These are phyloP conservation scores for Phytophthora syringae DNA, from an alignment of 352 stramenopile species.

Conservation along the genomic window DNA sequence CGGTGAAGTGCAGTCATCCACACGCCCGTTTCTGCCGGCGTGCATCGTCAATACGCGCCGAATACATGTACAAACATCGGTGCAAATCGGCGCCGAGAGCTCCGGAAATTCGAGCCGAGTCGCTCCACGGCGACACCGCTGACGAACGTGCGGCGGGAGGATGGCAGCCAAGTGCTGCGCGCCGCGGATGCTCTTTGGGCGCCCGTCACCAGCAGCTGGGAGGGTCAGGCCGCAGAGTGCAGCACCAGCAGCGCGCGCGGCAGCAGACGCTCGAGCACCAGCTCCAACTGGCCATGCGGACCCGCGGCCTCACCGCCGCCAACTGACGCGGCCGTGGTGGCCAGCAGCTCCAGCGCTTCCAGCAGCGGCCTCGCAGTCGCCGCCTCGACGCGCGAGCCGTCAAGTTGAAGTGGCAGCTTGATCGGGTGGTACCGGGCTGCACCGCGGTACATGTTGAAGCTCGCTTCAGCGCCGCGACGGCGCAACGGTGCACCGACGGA, in stretches of 20 bases:
- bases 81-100: conserved; percentile 21
- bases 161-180: conserved; percentile 25
- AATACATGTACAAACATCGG: no score
- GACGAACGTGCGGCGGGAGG: conserved; percentile 19
- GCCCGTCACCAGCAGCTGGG: conserved; percentile 12
- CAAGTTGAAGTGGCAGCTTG: conserved; percentile 28
- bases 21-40: conserved; percentile 14
- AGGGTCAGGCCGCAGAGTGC: conserved; percentile 16
- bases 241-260: conserved; percentile 26
- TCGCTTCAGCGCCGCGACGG: conserved; percentile 23
- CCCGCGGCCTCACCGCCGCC: background rate
- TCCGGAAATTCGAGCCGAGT: no score
- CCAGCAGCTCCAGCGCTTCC: conserved; percentile 29
- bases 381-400: background rate
- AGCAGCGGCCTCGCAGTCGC: conserved; percentile 15
- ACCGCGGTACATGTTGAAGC: conserved; percentile 3
- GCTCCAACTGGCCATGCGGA: conserved; percentile 16
- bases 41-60: conserved; percentile 27
- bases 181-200: conserved; percentile 9
- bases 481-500: conserved; percentile 24
- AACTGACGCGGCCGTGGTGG: conserved; percentile 10
- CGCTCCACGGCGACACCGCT: conserved; percentile 8
- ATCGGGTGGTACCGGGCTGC: background rate
- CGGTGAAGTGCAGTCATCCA: conserved; percentile 32
- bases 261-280: conserved; percentile 22